Evolutionary conservation across 2,329 filamentous ascomycete species (phyloP).

Genomic region (Furcasterigmium furcatum): DNA sequence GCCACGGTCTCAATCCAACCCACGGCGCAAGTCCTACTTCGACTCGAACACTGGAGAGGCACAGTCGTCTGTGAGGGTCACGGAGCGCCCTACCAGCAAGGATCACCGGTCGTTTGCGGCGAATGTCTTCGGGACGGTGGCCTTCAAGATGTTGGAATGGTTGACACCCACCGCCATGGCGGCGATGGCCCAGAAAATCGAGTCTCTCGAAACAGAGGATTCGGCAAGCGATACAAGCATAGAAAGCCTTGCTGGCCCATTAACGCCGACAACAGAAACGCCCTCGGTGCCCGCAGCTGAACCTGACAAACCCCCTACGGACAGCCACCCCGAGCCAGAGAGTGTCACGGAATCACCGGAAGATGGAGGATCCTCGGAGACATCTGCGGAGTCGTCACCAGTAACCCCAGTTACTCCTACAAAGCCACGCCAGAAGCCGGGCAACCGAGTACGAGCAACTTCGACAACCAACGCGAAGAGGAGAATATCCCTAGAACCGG

Average conservation of each 20-base stretch:
- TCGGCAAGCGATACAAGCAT: conserved; percentile 10
- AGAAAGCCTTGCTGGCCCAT: neutral
- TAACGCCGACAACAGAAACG: conserved; percentile 1
- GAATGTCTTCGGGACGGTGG: conserved; percentile 61
- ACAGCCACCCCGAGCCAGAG: neutral
- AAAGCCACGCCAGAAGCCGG: conserved; percentile 15
- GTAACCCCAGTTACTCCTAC: neutral
- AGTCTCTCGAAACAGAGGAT: conserved; percentile 21
- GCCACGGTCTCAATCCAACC: neutral
- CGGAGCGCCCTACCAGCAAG: conserved; percentile 45
- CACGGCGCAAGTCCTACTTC: conserved; percentile 9
- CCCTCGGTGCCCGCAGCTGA: neutral
- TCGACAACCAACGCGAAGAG: conserved; percentile 21
- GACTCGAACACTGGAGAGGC: conserved; percentile 10
- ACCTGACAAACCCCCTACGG: neutral
- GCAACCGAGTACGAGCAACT: conserved; percentile 15
- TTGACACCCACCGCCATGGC: conserved; percentile 57
- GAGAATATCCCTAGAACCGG: conserved; percentile 24
- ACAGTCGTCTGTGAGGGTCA: conserved; percentile 26
- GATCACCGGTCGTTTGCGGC: conserved; percentile 60
- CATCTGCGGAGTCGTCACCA: neutral
- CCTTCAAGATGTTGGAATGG: conserved; percentile 70
- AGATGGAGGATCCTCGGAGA: too few species aligned
- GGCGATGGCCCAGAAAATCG: conserved; percentile 39
- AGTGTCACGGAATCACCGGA: neutral